Conservation (phyloP, 352 stramenopile species). For the Phytopythium chamaehyphon region DNA sequence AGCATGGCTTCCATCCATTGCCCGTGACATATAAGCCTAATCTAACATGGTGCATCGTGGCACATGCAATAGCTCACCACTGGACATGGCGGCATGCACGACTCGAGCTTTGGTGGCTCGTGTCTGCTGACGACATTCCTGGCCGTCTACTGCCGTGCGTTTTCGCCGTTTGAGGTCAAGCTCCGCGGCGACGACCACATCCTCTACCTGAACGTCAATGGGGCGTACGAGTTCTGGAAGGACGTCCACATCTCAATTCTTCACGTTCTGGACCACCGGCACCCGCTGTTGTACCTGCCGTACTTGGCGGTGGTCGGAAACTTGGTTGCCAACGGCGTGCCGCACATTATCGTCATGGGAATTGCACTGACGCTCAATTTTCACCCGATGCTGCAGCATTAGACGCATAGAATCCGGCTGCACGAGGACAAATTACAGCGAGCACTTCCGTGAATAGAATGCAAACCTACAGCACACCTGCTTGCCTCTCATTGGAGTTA, state of each 20-base stretch:
- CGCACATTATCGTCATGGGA: constrained; percentile 62
- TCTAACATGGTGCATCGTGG: background rate
- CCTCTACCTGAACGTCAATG: constrained; percentile 81
- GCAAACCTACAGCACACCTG: no score
- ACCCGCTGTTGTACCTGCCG: constrained; percentile 64
- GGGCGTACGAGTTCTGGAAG: constrained; percentile 82
- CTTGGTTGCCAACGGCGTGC: constrained; percentile 62
- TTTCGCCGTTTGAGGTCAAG: constrained; percentile 68
- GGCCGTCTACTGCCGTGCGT: constrained; percentile 45
- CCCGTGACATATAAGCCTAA: background rate
- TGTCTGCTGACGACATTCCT: constrained; percentile 58
- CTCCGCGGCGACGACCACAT: constrained; percentile 54
- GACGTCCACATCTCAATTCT: constrained; percentile 71
- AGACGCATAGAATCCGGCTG: background rate
- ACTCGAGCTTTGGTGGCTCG: constrained; percentile 57
- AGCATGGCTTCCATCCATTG: constrained; percentile 8
- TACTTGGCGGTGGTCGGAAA: constrained; percentile 65
- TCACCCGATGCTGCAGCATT: constrained; percentile 41
- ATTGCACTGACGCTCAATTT: constrained; percentile 54
- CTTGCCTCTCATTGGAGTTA: no score
- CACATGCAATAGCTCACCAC: constrained; percentile 41
- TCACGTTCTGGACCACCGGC: constrained; percentile 68
- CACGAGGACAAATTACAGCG: background rate
- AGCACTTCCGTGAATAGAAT: background rate
- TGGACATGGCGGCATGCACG: constrained; percentile 68